Conservation (phyloP, 108 stramenopile genomes). For the Cyclotella atomus region DNA sequence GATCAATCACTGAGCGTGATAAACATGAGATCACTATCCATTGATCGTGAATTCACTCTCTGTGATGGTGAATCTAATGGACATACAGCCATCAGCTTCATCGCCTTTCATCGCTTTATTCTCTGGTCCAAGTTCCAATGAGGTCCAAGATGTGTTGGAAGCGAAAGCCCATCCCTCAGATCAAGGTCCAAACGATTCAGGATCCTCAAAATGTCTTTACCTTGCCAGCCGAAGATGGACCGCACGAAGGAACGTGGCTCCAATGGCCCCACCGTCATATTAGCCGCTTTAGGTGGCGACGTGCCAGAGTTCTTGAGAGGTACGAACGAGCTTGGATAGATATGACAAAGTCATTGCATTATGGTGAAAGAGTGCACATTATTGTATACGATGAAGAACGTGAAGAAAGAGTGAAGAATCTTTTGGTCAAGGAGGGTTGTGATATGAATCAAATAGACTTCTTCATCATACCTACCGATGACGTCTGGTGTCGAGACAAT, state of each 20-base stretch:
- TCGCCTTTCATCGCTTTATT: too few relatives aligned
- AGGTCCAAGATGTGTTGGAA: too few relatives aligned
- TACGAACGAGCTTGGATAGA: constrained; percentile 52
- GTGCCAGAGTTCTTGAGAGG: not conserved
- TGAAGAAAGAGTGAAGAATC: constrained; percentile 7
- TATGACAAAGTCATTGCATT: constrained; percentile 42
- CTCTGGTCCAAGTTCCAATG: too few relatives aligned
- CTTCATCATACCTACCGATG: constrained; percentile 32
- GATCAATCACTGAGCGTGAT: too few relatives aligned
- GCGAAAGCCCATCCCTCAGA: too few relatives aligned
- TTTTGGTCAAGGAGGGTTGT: constrained; percentile 12
- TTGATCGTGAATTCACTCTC: too few relatives aligned
- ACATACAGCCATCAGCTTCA: too few relatives aligned
- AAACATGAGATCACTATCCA: too few relatives aligned
- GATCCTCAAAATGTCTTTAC: not conserved
- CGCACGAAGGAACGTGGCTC: constrained; percentile 58
- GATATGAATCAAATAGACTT: constrained; percentile 42
- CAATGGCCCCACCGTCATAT: constrained; percentile 56
- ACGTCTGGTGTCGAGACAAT: constrained; percentile 67
- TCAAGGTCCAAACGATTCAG: not conserved
- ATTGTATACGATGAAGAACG: constrained; percentile 42
- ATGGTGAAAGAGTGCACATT: constrained; percentile 51
- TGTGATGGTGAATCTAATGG: too few relatives aligned
- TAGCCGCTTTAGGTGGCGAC: not conserved
- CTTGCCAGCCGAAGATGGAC: constrained; percentile 46